Base-by-base conservation (phyloP, 805 yeast genomes). In the Zygoascus biomembranicola region DNA sequence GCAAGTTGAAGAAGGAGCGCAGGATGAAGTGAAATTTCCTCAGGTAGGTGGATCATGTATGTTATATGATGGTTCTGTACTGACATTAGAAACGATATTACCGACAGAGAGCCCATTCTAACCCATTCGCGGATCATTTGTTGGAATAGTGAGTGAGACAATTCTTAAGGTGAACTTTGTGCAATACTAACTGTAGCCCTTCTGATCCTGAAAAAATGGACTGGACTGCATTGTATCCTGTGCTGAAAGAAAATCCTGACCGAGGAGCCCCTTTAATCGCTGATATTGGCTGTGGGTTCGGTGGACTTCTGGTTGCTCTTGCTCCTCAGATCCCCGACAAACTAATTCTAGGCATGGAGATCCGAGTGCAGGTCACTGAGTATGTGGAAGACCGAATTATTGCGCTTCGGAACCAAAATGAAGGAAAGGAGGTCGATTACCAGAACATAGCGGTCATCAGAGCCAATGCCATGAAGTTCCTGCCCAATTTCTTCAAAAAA, bases 281-380 rank as follows among this genome's bases (percentile, higher is more conserved):
- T 4, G 99, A 94, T 67, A 80, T 94, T 55, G 99, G 99, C 8
- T 94, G 99, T 72, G 99, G 99, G 1, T 94, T 87, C 68, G 99
- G 99, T 52, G 99, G 99, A 0, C 75, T 94, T 55, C 68, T 88
- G 61, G 82, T 86, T 37, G 85, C 88, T 52, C 75, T 94, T 53
- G 84, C 96, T 3, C 85, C 90, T 5, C 80, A 73, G 52, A 85
- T 87, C 58, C 90, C 94, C 1, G 80, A 86, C 2, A 78, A 76
- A 13, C 74, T 88, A 63, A 84, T 90, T 46, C 73, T 94, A 47
- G 99, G 99, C 16, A 90, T 94, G 96, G 99, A 94, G 71, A 94
- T 94, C 65, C 79, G 99, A 66, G 97, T 90, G 18, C 99, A 94
- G 70, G 99, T 94, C 49, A 92, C 98, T 1, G 90, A 94, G 61